phyloP scores from a whole-genome alignment of 1,284 basidiomycete genomes.

The Porodaedalea pini region DNA sequence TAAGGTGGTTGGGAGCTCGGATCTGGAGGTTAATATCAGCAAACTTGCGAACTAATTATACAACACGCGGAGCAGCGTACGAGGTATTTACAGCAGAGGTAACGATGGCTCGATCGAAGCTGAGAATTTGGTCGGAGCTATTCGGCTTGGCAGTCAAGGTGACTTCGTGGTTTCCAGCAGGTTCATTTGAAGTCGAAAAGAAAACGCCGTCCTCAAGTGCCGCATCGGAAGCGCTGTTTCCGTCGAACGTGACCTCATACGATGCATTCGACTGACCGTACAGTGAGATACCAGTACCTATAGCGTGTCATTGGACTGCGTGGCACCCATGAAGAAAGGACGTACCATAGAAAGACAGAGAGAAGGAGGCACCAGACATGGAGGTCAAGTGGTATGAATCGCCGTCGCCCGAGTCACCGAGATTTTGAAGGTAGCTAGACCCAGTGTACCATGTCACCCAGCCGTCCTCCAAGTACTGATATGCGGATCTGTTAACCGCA shows the following conservation, averaged over 20 bases:
- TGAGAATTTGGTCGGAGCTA: constrained; percentile 18
- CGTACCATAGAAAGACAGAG: constrained; percentile 29
- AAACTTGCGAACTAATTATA: not conserved
- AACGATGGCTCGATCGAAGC: constrained; percentile 26
- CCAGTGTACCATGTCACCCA: constrained; percentile 31
- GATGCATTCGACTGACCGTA: constrained; percentile 29
- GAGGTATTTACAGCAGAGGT: constrained; percentile 20
- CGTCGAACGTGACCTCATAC: constrained; percentile 32
- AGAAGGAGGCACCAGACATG: constrained; percentile 25
- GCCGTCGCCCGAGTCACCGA: constrained; percentile 23
- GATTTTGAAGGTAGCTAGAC: constrained; percentile 22
- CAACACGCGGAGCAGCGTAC: constrained; percentile 17
- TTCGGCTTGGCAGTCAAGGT: constrained; percentile 24
- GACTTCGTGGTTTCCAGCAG: constrained; percentile 22
- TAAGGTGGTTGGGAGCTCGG: not conserved
- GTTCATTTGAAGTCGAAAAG: constrained; percentile 18
- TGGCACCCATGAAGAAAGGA: constrained; percentile 6
- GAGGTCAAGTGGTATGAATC: constrained; percentile 27
- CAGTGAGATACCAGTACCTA: constrained; percentile 31
- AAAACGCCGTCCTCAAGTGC: constrained; percentile 15
- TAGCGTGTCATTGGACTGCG: not conserved
- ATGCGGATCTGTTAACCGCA: constrained; percentile 22
- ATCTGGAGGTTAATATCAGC: not conserved
- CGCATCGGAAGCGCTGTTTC: constrained; percentile 10
- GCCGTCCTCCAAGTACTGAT: constrained; percentile 20